Percentiles rank a stretch among this genome's conserved stretches.
Evolutionary conservation across 441 rosid genomes (phyloP).

Genomic region (Geranium incanum): DNA sequence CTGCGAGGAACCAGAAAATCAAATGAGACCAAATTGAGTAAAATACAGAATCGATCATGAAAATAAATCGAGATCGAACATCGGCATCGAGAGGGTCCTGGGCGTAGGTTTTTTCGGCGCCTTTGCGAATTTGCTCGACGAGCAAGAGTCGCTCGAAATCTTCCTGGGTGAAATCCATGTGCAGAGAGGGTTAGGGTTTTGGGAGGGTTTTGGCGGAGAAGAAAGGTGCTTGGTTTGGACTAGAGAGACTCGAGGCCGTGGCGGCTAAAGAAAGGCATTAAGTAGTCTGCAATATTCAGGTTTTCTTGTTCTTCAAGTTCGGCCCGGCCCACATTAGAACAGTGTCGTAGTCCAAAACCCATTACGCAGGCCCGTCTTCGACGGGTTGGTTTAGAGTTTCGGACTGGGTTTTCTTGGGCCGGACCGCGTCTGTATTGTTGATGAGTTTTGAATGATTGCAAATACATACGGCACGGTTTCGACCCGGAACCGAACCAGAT

Average conservation of each 20-base stretch:
- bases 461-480: too few relatives aligned
- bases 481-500: too few relatives aligned
- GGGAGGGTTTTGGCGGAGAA: not conserved
- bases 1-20: constrained; percentile 24
- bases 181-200: not conserved
- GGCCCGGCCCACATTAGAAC: too few relatives aligned
- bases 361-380: too few relatives aligned
- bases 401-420: too few relatives aligned
- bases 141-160: constrained; percentile 46
- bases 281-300: not conserved
- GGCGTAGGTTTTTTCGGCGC: constrained; percentile 37
- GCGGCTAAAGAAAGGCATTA: not conserved
- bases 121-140: constrained; percentile 41
- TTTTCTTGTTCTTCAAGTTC: not conserved
- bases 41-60: not conserved
- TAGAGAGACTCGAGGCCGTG: not conserved
- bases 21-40: not conserved
- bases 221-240: constrained; percentile 1
- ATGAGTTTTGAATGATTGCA: too few relatives aligned
- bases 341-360: too few relatives aligned
- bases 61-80: constrained; percentile 22
- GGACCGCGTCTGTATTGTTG: too few relatives aligned
- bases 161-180: constrained; percentile 16
- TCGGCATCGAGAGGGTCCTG: constrained; percentile 48
- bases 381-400: too few relatives aligned